A percentile compares a stretch with the other conserved stretches of the same genome.
Evolutionary conservation across 2,329 filamentous ascomycete species (phyloP).

Genomic region (Aureobasidium musti): DNA sequence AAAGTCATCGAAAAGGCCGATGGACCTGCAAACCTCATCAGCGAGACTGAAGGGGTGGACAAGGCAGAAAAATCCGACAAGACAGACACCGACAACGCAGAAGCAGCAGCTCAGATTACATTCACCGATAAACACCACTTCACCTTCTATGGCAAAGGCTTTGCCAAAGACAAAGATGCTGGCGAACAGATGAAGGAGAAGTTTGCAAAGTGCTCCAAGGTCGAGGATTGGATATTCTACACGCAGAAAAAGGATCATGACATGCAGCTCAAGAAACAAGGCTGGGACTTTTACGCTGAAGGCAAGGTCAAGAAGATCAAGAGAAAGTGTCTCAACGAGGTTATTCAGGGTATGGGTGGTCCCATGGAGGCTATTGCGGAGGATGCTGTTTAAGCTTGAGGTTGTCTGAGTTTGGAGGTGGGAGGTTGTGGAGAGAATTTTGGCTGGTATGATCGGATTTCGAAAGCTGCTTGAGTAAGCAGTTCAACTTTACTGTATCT

Average conservation of each 20-base stretch:
- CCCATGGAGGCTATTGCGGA: not conserved
- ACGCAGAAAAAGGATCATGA: not conserved
- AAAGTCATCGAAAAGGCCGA: not conserved
- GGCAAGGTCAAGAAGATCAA: constrained; percentile 3
- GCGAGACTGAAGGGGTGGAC: not conserved
- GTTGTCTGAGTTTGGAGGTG: not conserved
- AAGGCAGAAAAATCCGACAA: too few species aligned
- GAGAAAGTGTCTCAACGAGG: not conserved
- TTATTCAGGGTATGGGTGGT: not conserved
- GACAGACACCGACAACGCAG: not conserved
- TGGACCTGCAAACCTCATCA: not conserved
- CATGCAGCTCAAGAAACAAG: constrained; percentile 2
- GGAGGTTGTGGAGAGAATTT: not conserved
- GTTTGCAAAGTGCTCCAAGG: not conserved
- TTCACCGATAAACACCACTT: not conserved
- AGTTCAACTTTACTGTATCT: not conserved
- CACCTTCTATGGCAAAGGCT: constrained; percentile 5
- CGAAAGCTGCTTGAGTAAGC: not conserved
- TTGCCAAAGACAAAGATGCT: not conserved
- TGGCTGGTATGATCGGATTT: not conserved
- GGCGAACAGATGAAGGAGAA: not conserved
- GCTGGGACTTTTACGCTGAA: constrained; percentile 8
- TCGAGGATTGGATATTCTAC: constrained; percentile 10
- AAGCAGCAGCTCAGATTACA: not conserved
- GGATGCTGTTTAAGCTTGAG: not conserved